Conservation (phyloP, 1,139 yeast genomes). For the Hanseniaspora sp. region DNA sequence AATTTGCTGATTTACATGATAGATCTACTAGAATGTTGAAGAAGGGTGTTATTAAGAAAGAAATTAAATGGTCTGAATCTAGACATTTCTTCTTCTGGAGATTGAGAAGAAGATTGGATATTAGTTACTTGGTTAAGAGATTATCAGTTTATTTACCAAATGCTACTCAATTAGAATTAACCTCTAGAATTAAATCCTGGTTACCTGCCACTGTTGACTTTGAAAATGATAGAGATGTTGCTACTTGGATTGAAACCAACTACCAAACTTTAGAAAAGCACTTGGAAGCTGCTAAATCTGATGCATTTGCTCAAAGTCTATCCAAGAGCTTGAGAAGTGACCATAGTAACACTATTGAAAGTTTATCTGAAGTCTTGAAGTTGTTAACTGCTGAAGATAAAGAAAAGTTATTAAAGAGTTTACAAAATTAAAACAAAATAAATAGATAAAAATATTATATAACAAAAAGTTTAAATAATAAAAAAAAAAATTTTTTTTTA, state of each 20-base stretch:
- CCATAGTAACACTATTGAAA: slow-evolving; percentile 43
- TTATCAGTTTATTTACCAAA: slow-evolving; percentile 54
- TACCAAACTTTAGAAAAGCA: slow-evolving; percentile 51
- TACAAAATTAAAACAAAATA: slow-evolving; percentile 19
- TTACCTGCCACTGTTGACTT: slow-evolving; percentile 60
- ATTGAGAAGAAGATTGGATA: slow-evolving; percentile 88
- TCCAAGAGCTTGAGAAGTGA: slow-evolving; percentile 50
- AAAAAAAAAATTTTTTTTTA: too few species aligned
- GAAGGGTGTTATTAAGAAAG: slow-evolving; percentile 79
- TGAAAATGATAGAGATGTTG: slow-evolving; percentile 67
- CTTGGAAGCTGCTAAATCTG: slow-evolving; percentile 55
- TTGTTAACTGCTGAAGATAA: slow-evolving; percentile 52
- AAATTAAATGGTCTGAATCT: slow-evolving; percentile 73
- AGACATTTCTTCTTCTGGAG: slow-evolving; percentile 99
- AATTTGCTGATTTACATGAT: slow-evolving; percentile 95
- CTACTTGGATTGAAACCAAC: slow-evolving; percentile 76
- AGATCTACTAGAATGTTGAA: slow-evolving; percentile 96
- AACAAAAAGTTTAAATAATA: too few species aligned
- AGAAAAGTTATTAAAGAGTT: slow-evolving; percentile 34
- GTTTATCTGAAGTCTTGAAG: slow-evolving; percentile 51
- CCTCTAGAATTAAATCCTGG: slow-evolving; percentile 82
- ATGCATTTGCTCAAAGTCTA: slow-evolving; percentile 50
- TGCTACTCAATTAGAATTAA: slow-evolving; percentile 65
- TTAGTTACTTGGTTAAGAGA: slow-evolving; percentile 72
- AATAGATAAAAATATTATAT: background rate